Evolutionary conservation across 352 stramenopile species (phyloP), one percentile per base, ranked within the genome.

Genomic region (Globisporangium mamillatum): DNA sequence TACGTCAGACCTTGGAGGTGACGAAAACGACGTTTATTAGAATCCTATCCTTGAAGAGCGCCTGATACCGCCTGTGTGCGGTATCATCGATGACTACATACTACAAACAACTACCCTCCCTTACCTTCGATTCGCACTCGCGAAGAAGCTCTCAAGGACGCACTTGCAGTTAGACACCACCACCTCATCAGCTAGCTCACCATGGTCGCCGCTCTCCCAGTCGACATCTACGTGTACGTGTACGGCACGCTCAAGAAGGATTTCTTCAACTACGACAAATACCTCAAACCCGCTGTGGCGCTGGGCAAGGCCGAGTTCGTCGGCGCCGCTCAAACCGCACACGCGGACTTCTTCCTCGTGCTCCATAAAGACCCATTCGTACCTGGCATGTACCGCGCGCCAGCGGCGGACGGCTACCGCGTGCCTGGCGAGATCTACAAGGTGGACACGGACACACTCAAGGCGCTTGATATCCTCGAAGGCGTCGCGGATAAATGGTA

Each of bases 211-310:
- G 24, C 55, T 34, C 55, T 61, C 9, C 29, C 55, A 5, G 55
- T 75, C 24, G 68, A 81, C 57, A 86, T 77, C 60, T 62, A 84
- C 27, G 82, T 94, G 67, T 93, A 91, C 65, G 85, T 94, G 27
- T 92, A 94, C 65, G 86, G 85, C 29, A 94, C 85, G 36, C 82
- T 94, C 63, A 94, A 94, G 79, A 76, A 73, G 12, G 83, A 74
- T 7, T 76, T 93, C 56, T 84, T 81, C 65, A 94, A 94, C 78
- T 89, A 92, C 66, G 64, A 77, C 6, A 63, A 74, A 70, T 93
- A 93, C 68, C 68, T 93, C 27, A 66, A 78, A n/a, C 84, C 81
- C 5, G 80, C 81, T 0, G 75, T 80, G 16, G 75, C 72, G 29
- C 44, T 76, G 4, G 74, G 71, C 68, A 92, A 92, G 64, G 81